These are phyloP conservation scores for Kwoniella sp. DNA, from an alignment of 768 basidiomycete species.

Conservation along the genomic window DNA sequence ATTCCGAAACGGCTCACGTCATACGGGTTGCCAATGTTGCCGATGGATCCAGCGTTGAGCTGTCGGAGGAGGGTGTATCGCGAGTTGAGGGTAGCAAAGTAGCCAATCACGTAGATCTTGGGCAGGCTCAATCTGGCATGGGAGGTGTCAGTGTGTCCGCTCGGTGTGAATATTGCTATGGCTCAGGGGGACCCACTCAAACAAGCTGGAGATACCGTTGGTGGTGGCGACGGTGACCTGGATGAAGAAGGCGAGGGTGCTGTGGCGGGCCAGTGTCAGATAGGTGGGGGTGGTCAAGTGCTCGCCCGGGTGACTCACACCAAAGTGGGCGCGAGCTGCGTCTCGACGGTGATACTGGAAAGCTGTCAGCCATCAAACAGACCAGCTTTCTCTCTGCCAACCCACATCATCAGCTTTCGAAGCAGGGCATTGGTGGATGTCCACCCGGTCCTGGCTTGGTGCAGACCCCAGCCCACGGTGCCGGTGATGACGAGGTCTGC, in stretches of 20 bases:
- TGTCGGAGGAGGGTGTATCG: conserved; percentile 7
- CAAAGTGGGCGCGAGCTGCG: conserved; percentile 11
- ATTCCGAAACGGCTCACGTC: not conserved
- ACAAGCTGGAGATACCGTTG: conserved; percentile 7
- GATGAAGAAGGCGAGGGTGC: conserved; percentile 10
- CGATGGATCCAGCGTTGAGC: not conserved
- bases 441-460: conserved; percentile 12
- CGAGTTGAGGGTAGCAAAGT: conserved; percentile 14
- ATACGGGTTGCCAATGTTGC: not conserved
- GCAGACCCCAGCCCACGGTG: conserved; percentile 12
- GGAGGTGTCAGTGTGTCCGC: too few relatives aligned
- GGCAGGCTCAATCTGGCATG: conserved; percentile 10
- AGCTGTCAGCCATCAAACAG: too few relatives aligned
- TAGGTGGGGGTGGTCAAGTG: too few relatives aligned
- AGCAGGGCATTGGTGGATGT: conserved; percentile 5
- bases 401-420: conserved; percentile 8
- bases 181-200: conserved; percentile 14
- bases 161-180: too few relatives aligned
- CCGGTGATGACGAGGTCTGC: conserved; percentile 5
- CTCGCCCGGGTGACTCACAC: conserved; percentile 7
- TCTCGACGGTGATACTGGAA: conserved; percentile 9
- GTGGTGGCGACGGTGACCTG: conserved; percentile 19
- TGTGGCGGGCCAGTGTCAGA: not conserved
- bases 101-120: conserved; percentile 14
- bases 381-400: not conserved